phyloP scores from a whole-genome alignment of 2,329 filamentous ascomycete species.

The Aspergillus caelatus region DNA sequence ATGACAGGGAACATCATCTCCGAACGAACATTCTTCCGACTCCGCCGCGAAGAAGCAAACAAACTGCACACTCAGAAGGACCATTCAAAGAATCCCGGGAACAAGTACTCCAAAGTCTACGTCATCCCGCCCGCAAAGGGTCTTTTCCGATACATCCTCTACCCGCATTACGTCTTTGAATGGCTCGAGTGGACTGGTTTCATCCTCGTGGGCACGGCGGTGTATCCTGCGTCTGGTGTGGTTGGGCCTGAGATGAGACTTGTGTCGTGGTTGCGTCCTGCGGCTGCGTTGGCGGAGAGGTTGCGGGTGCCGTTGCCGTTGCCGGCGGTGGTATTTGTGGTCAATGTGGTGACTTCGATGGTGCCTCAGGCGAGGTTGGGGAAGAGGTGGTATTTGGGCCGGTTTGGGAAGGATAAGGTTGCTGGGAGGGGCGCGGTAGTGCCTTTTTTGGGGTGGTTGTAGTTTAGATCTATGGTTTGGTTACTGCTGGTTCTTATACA shows the following conservation, averaged over 20 bases:
- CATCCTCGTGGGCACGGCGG: constrained; percentile 60
- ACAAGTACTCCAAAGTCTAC: constrained; percentile 77
- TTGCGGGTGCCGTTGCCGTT: constrained; percentile 56
- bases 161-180: constrained; percentile 93
- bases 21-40: constrained; percentile 86
- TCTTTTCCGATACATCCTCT: constrained; percentile 80
- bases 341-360: constrained; percentile 92
- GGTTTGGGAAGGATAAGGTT: constrained; percentile 83
- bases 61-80: constrained; percentile 52
- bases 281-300: constrained; percentile 30
- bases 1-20: constrained; percentile 83
- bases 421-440: constrained; percentile 73
- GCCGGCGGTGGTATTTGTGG: constrained; percentile 77
- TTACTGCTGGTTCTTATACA: too few relatives aligned
- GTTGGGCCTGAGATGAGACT: constrained; percentile 26
- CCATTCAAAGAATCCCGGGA: constrained; percentile 33
- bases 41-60: constrained; percentile 69
- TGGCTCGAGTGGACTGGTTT: constrained; percentile 97
- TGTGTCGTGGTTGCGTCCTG: constrained; percentile 41
- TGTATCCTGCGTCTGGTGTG: constrained; percentile 24
- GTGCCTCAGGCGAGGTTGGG: constrained; percentile 81
- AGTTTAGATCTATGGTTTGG: neutral
- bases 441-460: constrained; percentile 54
- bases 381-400: constrained; percentile 81
- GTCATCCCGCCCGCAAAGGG: constrained; percentile 79